Conservation (phyloP, 495 filamentous ascomycete genomes). For the Stereocaulon alpinum region DNA sequence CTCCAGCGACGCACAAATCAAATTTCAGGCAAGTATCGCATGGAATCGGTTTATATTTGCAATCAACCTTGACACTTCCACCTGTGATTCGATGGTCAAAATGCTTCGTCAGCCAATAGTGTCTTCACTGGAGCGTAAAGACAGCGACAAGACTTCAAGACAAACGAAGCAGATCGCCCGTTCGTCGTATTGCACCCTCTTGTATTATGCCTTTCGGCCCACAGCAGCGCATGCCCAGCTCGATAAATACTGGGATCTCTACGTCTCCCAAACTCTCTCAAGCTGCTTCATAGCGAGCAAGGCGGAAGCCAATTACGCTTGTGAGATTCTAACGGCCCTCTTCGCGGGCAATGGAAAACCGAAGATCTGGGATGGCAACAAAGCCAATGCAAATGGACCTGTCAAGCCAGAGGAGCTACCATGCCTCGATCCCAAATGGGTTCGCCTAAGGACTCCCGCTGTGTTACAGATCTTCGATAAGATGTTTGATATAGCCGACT, state of each 20-base stretch:
- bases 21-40: conserved; percentile 63
- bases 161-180: conserved; percentile 50
- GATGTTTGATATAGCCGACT: conserved; percentile 41
- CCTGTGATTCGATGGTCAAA: conserved; percentile 45
- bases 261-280: conserved; percentile 43
- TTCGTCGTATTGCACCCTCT: conserved; percentile 61
- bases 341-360: conserved; percentile 37
- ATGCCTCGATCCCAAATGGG: conserved; percentile 72
- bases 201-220: conserved; percentile 81
- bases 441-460: conserved; percentile 54
- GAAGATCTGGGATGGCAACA: conserved; percentile 63
- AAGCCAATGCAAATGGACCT: conserved; percentile 45
- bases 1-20: conserved; percentile 58
- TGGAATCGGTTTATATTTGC: conserved; percentile 78
- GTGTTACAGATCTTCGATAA: conserved; percentile 49
- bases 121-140: conserved; percentile 57
- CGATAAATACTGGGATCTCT: conserved; percentile 71
- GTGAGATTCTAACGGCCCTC: conserved; percentile 58
- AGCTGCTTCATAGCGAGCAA: conserved; percentile 28
- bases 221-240: conserved; percentile 48
- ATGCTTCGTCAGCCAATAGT: conserved; percentile 61
- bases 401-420: conserved; percentile 65
- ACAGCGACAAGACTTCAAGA: conserved; percentile 44
- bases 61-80: conserved; percentile 49
- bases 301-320: conserved; percentile 41